Base-by-base conservation (phyloP, 192 early-diverging fungal genomes). In the Entomortierella chlamydospora region DNA sequence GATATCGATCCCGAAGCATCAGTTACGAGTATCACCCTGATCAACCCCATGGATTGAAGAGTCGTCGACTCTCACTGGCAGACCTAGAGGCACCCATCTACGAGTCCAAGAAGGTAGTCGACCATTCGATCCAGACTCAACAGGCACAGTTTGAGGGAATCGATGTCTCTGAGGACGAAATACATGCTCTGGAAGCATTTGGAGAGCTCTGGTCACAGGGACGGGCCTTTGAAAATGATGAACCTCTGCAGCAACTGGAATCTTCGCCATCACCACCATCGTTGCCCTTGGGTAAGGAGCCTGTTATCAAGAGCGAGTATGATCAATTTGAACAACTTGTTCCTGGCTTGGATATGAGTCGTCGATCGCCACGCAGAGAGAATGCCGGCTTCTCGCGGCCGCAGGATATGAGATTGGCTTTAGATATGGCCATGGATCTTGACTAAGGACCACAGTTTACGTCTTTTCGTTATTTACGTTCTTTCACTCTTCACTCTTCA, bases 121-220 rank as follows among this genome's bases (percentile, higher is more conserved):
- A 65, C 33, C 68, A 70, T n/a, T 57, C 58, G 12, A 74, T 59
- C 5, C 45, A 73, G 34, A 29, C 51, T 10, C 54, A 64, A 20
- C 61, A 72, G 17, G 73, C 73, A 33, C 62, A 58, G 22, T 64
- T 60, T 39, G 76, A 79, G 20, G 76, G 76, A 13, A 62, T 79
- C 9, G 76, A 70, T 49, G 76, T 79, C 23, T 79, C 76, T 11
- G 76, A 70, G 26, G 68, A 79, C 11, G 76, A 79, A 60, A 69
- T 79, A 7, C 68, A 79, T 17, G 76, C 76, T 7, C 31, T 79
- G 42, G 76, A 79, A 31, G 76, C 76, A 12, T 79, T 79, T 42
- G 62, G 76, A 1, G 61, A 64, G 20, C 63, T 79, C 2, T 79
- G 76, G 76, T 70, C 76, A 0, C 76, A 79, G 13, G 76, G 76